Evolutionary conservation across 495 filamentous ascomycete species (phyloP).

Genomic region (Neurospora sp.): DNA sequence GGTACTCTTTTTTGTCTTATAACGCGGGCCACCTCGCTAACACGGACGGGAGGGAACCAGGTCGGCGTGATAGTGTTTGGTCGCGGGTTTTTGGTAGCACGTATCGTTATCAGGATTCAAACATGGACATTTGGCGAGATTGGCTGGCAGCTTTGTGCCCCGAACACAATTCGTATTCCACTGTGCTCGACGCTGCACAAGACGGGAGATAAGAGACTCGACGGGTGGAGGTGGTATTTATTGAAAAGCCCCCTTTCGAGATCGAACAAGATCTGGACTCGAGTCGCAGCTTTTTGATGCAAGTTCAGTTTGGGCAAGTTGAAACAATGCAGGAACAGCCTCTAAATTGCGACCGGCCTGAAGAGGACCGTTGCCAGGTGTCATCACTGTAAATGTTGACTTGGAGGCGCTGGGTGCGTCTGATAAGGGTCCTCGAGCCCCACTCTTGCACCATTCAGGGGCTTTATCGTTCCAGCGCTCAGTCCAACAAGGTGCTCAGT

Average conservation of each 20-base stretch:
- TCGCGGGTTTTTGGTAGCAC: not conserved
- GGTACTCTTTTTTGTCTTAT: not conserved
- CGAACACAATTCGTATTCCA: not conserved
- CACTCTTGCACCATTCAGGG: not conserved
- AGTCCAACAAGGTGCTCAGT: not conserved
- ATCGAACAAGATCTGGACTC: not conserved
- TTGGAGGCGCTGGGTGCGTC: not conserved
- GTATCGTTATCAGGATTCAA: not conserved
- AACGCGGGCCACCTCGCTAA: not conserved
- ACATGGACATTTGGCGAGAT: slow-evolving; percentile 3
- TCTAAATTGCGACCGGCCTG: not conserved
- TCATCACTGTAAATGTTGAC: not conserved
- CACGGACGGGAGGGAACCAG: not conserved
- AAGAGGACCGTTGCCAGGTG: not conserved
- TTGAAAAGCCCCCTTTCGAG: not conserved
- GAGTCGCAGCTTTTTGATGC: not conserved
- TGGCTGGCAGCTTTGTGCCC: slow-evolving; percentile 2
- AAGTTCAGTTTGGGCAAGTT: not conserved
- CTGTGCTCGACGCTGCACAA: not conserved
- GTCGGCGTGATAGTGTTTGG: not conserved
- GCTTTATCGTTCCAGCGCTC: not conserved
- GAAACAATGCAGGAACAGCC: not conserved
- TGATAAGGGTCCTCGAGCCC: not conserved
- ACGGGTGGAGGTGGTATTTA: not conserved
- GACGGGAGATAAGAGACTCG: not conserved